These are phyloP conservation scores for Chionographis japonica DNA, from an alignment of 106 monocot genomes.

Conservation along the genomic window DNA sequence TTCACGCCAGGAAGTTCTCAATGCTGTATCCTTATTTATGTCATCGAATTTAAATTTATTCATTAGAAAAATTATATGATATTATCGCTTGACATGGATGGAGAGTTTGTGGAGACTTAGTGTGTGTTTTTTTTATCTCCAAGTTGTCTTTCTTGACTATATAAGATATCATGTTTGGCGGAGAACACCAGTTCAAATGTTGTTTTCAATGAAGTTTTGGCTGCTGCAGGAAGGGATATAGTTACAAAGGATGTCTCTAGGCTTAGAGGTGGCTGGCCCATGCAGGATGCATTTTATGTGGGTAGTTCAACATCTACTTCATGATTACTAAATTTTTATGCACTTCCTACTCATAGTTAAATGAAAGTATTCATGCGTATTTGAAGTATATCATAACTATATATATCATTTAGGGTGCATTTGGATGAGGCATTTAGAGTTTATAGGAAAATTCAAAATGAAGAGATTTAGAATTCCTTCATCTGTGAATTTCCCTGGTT, in stretches of 20 bases:
- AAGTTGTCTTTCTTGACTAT: constrained; percentile 23
- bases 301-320: constrained; percentile 13
- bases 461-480: no score
- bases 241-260: constrained; percentile 85
- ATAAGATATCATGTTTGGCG: constrained; percentile 85
- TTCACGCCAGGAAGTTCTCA: constrained; percentile 86
- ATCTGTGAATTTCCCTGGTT: no score
- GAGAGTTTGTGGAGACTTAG: neutral
- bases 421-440: no score
- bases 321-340: neutral
- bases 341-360: no score
- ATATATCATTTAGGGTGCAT: no score
- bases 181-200: constrained; percentile 74
- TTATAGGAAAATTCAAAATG: no score
- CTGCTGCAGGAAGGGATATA: constrained; percentile 76
- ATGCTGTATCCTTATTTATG: constrained; percentile 63
- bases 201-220: constrained; percentile 82
- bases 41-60: neutral
- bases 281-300: constrained; percentile 96
- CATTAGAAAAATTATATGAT: no score
- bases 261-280: constrained; percentile 91
- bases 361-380: no score
- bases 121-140: neutral
- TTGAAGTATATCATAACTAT: no score
- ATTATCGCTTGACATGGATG: neutral